Evolutionary conservation across 2,329 filamentous ascomycete genomes (phyloP), one percentile per base, ranked within the genome.

Genomic region (Trichoderma polysporum): DNA sequence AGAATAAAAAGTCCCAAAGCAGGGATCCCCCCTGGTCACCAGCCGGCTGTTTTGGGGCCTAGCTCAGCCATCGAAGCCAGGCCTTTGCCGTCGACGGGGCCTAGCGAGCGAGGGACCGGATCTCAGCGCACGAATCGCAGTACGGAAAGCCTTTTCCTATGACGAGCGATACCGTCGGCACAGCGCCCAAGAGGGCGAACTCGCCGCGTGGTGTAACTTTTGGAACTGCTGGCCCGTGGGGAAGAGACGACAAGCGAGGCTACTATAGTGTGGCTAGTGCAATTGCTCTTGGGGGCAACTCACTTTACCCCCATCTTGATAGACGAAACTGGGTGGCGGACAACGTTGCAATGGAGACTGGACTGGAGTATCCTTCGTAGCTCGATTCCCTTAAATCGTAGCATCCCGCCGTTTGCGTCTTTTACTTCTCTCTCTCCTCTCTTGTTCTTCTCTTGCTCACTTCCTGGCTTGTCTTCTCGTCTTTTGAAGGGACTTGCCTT

Each of bases 371-470:
- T 41, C 47, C n/a, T 22, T 19, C 22, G 53, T 39, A 37, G 53
- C 41, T 39, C n/a, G n/a, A 66, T 50, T 66, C 35, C 53, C 50
- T 66, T 66, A 66, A 57, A 58, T 66, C 53, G 41, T 45, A 19
- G 41, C 53, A 50, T 58, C 62, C 62, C 62, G 25, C 33, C 53
- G 15, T 15, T 15, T 41, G 39, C 45, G 41, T 15, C 7, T 47
- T 39, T 58, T 65, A 22, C 29, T 37, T 31, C 10, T 64, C 50
- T 33, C 53, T 65, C 35, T 41, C 37, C 41, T 25, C 13, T 39
- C 53, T 50, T 58, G 31, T 39, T 58, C 53, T 39, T 54, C 25
- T 19, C 29, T 64, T 54, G 37, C 31, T 66, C 52, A 49, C 62
- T 50, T 45, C 31, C 31, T 39, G 39, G 49, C 52, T 47, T 39